Evolutionary conservation across 805 yeast genomes (phyloP), one percentile per base, ranked within the genome.

Genomic region (Nakazawaea molendinolei): DNA sequence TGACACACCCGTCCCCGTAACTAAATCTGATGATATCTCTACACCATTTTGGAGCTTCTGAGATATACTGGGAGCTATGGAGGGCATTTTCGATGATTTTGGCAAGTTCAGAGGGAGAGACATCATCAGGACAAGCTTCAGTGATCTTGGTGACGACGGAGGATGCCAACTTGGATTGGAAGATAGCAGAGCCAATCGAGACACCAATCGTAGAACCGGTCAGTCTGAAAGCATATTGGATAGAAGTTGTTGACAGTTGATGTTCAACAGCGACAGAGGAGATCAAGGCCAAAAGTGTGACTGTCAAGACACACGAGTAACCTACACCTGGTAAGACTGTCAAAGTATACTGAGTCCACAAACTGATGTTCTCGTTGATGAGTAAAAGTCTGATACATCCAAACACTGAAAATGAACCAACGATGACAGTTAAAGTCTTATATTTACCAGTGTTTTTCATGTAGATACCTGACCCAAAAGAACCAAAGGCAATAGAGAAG

Each of bases 121-220:
- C 10, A 17, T 23, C 36, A 14, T 24, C 18, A 12, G 35, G 29
- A 14, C 36, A 35, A 12, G 32, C 17, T 12, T 15, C 33, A 12
- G 22, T 17, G 16, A 36, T 26, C 14, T 25, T 53, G 8, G 25
- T 41, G 8, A 30, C 43, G 23, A 72, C 53, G 21, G 51, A 41
- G 12, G 40, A 22, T 8, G 46, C 43, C 36, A 80, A 61, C 8
- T 63, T 51, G 33, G 63, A 63, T 49, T 76, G 82, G 60, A 81
- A 82, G 19, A 80, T 62, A 3, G 86, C 78, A 15, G 82, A 69
- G 0, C 84, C 78, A 9, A 78, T 47, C 1, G 89, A 64, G 12
- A 86, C 87, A 25, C 95, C 95, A 33, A 85, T 57, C 0, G 92
- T 82, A n/a, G 90, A 80, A 0, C 95, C 95, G 1, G 87, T 79